Base-by-base conservation (phyloP, 768 basidiomycete genomes). In the Royoungia palumana region DNA sequence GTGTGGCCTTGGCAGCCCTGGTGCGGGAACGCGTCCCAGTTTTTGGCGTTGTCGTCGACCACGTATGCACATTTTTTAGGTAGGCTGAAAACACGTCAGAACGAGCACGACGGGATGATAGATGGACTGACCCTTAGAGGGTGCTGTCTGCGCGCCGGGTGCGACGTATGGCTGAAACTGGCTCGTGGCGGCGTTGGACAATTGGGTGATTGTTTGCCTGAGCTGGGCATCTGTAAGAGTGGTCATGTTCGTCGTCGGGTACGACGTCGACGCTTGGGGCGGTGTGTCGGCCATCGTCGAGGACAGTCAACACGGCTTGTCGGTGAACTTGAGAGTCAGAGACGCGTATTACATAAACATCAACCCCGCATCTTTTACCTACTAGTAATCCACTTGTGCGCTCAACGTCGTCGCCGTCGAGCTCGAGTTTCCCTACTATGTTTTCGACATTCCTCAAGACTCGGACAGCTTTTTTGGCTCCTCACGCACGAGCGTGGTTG, bases 61-160 rank as follows among this genome's bases (percentile, higher is more conserved):
- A 87, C 20, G 79, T 81, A 27, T 82, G 77, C 14, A 87, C 70
- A 56, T 87, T 87, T 74, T 81, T 85, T 51, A 79, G 72, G 60
- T 87, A 87, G 2, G 78, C 79, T 80, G 37, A 28, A 21, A 9
- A 13, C 14, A 24, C 5, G 30, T 57, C 35, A 73, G 71, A 25
- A 35, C 35, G 1, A 11, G 19, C n/a, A 35, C 17, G 14, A 41
- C 12, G 44, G 5, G 19, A 22, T 16, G 11, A 25, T 8, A 24
- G 13, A 32, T 14, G 34, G 17, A 27, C 51, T 38, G 35, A 70
- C 67, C 67, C 49, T 69, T 69, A 21, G 65, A 57, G 27, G 61
- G 59, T 7, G 55, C 59, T 20, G 50, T 35, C 47, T 58, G 68
- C 14, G 71, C 59, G 46, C 69, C 56, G 12, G 68, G 43, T 25